Evolutionary conservation across 2,329 filamentous ascomycete species (phyloP).

Genomic region (Clarireedia monteithiana): DNA sequence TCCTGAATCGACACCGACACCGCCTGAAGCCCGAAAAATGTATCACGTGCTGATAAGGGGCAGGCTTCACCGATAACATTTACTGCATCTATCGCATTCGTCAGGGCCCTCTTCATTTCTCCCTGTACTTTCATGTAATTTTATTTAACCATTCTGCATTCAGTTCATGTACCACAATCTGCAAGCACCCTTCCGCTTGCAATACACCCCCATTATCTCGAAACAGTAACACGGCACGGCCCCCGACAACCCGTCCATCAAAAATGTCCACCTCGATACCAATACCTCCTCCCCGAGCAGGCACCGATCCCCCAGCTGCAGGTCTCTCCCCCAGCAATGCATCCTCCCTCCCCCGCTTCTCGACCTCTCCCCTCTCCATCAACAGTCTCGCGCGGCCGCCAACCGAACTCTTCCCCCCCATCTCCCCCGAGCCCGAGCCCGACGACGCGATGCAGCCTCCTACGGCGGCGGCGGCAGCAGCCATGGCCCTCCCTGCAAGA

Average conservation of each 20-base stretch:
- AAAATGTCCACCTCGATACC: conserved; percentile 4
- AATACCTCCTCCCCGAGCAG: background rate
- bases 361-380: background rate
- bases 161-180: background rate
- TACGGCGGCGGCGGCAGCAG: background rate
- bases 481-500: background rate
- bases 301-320: background rate
- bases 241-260: background rate
- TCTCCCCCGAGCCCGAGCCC: background rate
- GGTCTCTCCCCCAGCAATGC: background rate
- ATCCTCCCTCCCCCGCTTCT: background rate
- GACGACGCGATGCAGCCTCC: background rate
- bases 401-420: background rate
- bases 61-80: too few species aligned
- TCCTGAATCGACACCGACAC: too few species aligned
- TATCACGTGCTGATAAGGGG: conserved; percentile 6
- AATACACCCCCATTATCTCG: background rate
- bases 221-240: background rate
- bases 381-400: background rate
- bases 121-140: too few species aligned
- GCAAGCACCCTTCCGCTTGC: background rate
- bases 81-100: too few species aligned
- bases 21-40: background rate
- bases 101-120: too few species aligned
- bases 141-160: too few species aligned